These are phyloP conservation scores for Zygosaccharomyces bisporus DNA, from an alignment of 805 yeast species.

Conservation along the genomic window DNA sequence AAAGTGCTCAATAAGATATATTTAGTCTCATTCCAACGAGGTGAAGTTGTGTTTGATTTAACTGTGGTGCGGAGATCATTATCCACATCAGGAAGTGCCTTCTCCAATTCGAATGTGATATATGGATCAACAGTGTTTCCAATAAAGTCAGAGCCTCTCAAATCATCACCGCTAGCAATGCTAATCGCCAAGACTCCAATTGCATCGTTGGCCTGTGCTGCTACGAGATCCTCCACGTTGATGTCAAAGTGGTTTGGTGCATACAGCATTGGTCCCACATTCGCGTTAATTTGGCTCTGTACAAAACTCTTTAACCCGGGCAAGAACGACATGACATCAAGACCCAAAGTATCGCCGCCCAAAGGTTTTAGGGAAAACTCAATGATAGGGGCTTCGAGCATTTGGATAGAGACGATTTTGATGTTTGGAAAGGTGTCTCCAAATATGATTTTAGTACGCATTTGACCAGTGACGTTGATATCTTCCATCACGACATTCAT, in stretches of 20 bases:
- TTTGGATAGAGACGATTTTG: constrained; percentile 62
- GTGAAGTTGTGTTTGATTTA: constrained; percentile 52
- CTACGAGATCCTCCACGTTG: constrained; percentile 68
- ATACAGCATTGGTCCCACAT: constrained; percentile 70
- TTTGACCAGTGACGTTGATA: constrained; percentile 69
- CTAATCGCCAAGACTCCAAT: constrained; percentile 67
- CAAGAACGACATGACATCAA: constrained; percentile 77
- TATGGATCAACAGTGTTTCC: constrained; percentile 56
- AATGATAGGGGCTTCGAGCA: constrained; percentile 73
- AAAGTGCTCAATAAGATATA: constrained; percentile 54
- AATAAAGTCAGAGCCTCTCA: constrained; percentile 40
- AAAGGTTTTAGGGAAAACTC: constrained; percentile 81
- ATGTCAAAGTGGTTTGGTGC: constrained; percentile 79
- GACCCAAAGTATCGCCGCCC: constrained; percentile 84
- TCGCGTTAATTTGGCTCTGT: constrained; percentile 63
- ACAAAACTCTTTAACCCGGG: constrained; percentile 78
- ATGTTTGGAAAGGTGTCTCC: constrained; percentile 74
- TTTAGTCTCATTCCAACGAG: constrained; percentile 65
- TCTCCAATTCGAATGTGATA: constrained; percentile 45
- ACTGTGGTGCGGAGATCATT: constrained; percentile 47
- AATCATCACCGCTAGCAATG: constrained; percentile 48
- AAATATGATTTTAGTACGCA: constrained; percentile 60
- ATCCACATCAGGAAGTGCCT: constrained; percentile 43
- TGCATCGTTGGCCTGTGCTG: constrained; percentile 60
- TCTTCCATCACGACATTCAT: constrained; percentile 78